Evolutionary conservation across 352 stramenopile species (phyloP), one percentile per base, ranked within the genome.

Genomic region (Globisporangium alternatum): DNA sequence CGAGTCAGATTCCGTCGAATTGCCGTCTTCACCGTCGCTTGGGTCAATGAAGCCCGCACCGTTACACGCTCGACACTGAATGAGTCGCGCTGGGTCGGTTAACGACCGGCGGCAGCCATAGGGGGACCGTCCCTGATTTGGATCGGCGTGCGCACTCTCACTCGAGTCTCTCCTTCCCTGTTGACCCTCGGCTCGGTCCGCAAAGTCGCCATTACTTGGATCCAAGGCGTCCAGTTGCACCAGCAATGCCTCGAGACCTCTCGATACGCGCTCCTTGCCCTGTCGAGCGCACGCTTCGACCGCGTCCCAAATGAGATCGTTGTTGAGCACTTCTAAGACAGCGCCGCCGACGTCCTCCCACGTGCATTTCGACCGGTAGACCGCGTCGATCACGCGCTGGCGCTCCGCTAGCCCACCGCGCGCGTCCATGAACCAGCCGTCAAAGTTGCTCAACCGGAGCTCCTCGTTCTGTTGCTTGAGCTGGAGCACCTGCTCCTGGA

Each of bases 261-360:
- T 64, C 10, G 76, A 72, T 17, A 70, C 63, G 4, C 81, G 75
- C 1, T 44, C 62, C 35, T 86, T 86, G 35, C 78, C 69, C 19
- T 70, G 64, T 8, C 67, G 68, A 41, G 77, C 76, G 35, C 76
- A 81, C 45, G 74, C 54, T 61, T 86, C 74, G 3, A 88, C 79
- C 1, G 76, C 79, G 22, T 76, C 61, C 81, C 81, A 90, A 3
- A 90, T 62, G 45, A 83, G 60, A 28, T 90, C 79, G 53, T 85
- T 88, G 60, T 86, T 90, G 7, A 90, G 66, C 5, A 90, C 64
- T 58, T 90, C 79, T 2, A 80, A 61, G 19, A 90, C 60, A 1
- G 81, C 65, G 2, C 77, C 77, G 1, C 81, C 81, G 10, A 90
- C 77, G 37, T 86, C 69, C 47, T 78, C 65, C 81, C 79, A 90